Evolutionary conservation across 768 basidiomycete genomes (phyloP).

Genomic region (Tylopilus sp.): DNA sequence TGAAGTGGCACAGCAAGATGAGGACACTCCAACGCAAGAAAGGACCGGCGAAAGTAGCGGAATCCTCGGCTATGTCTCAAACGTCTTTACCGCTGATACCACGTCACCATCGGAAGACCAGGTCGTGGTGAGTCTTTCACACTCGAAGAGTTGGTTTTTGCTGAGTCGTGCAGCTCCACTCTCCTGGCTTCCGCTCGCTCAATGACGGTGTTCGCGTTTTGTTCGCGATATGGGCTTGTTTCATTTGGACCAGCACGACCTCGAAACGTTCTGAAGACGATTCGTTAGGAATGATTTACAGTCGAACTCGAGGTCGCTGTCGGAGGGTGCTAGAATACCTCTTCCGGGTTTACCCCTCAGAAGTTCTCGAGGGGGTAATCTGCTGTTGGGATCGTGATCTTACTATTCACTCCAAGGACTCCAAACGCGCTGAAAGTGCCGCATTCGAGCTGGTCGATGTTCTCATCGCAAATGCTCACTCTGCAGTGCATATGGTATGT

Average conservation of each 20-base stretch:
- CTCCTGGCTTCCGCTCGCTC: constrained; percentile 73
- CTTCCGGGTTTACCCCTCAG: constrained; percentile 74
- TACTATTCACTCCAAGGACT: constrained; percentile 42
- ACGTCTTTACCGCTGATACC: constrained; percentile 81
- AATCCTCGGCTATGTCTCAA: constrained; percentile 85
- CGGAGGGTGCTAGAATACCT: constrained; percentile 80
- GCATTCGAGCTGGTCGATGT: constrained; percentile 83
- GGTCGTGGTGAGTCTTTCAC: constrained; percentile 45
- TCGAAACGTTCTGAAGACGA: constrained; percentile 59
- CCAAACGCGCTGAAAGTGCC: constrained; percentile 41
- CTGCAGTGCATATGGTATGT: constrained; percentile 83
- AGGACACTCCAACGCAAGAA: constrained; percentile 51
- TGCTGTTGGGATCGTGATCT: constrained; percentile 74
- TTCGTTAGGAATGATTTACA: constrained; percentile 63
- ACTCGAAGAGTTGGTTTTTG: neutral
- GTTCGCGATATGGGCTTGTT: constrained; percentile 69
- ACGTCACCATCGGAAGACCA: constrained; percentile 50
- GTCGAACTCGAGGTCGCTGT: constrained; percentile 63
- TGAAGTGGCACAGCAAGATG: constrained; percentile 50
- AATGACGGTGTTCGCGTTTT: constrained; percentile 80
- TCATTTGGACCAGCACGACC: constrained; percentile 47
- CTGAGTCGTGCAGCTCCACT: constrained; percentile 44
- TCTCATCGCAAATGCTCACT: constrained; percentile 81
- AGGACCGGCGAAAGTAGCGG: constrained; percentile 60
- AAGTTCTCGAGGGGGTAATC: constrained; percentile 81